Conservation (phyloP, 73 alveolate species). For the Paramecium bursaria region DNA sequence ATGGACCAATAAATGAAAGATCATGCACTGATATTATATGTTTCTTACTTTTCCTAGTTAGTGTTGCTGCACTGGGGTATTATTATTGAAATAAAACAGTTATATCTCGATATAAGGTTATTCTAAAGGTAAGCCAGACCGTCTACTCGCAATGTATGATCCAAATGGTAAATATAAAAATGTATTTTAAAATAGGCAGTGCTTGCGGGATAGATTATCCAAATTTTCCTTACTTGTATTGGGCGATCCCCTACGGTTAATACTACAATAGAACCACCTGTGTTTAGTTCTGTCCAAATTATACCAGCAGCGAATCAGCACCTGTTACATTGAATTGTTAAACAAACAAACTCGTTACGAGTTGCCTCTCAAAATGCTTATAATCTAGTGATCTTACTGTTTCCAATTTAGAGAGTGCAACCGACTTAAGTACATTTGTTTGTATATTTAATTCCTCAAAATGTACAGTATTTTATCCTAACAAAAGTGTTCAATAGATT, state of each 20-base stretch:
- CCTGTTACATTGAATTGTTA: slow-evolving; percentile 15
- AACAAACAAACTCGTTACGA: slow-evolving; percentile 3
- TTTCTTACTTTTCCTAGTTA: slow-evolving; percentile 86
- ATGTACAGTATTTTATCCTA: not conserved
- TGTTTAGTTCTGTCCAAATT: slow-evolving; percentile 54
- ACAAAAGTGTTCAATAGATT: slow-evolving; percentile 45
- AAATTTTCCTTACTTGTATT: slow-evolving; percentile 43
- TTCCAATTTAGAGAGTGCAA: not conserved
- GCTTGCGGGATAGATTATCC: slow-evolving; percentile 62
- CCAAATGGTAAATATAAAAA: slow-evolving; percentile 27
- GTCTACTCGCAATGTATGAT: slow-evolving; percentile 67
- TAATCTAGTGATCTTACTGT: not conserved
- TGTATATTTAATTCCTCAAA: slow-evolving; percentile 20
- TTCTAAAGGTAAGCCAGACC: slow-evolving; percentile 52
- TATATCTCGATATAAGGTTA: slow-evolving; percentile 51
- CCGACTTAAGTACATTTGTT: not conserved
- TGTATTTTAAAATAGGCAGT: slow-evolving; percentile 21
- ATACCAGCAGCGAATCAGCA: not conserved
- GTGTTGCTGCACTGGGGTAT: slow-evolving; percentile 72
- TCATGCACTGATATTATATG: slow-evolving; percentile 91
- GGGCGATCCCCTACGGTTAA: slow-evolving; percentile 45
- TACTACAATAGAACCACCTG: slow-evolving; percentile 56
- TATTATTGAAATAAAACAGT: not conserved
- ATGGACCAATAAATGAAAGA: slow-evolving; percentile 96
- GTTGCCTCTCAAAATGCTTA: slow-evolving; percentile 6